Evolutionary conservation across 2,329 filamentous ascomycete genomes (phyloP).

Genomic region (Penicillium expansum): DNA sequence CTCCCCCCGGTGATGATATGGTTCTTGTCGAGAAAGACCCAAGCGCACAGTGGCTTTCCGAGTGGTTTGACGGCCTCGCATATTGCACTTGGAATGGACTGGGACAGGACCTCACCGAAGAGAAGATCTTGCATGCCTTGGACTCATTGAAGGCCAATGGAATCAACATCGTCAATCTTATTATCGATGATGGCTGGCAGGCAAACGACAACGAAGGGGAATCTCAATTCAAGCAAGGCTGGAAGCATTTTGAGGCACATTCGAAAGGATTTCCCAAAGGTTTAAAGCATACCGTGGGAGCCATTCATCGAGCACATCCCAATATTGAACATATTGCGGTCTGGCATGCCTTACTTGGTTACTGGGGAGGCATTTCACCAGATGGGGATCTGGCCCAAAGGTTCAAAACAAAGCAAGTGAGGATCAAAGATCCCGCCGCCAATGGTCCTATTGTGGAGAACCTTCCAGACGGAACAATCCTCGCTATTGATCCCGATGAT

Average conservation of each 20-base stretch:
- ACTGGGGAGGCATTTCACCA: slow-evolving; percentile 86
- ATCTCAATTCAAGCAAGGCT: slow-evolving; percentile 55
- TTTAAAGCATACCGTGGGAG: slow-evolving; percentile 66
- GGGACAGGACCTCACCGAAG: slow-evolving; percentile 75
- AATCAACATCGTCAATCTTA: slow-evolving; percentile 78
- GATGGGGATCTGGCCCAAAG: slow-evolving; percentile 68
- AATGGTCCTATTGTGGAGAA: slow-evolving; percentile 44
- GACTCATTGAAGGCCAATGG: slow-evolving; percentile 66
- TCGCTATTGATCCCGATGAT: slow-evolving; percentile 71
- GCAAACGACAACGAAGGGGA: slow-evolving; percentile 60
- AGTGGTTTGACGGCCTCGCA: slow-evolving; percentile 89
- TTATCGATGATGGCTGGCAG: slow-evolving; percentile 98
- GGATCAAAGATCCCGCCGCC: slow-evolving; percentile 53
- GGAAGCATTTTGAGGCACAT: slow-evolving; percentile 85
- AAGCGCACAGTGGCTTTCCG: slow-evolving; percentile 65
- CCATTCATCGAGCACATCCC: slow-evolving; percentile 67
- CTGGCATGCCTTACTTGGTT: slow-evolving; percentile 86
- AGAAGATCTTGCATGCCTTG: slow-evolving; percentile 74
- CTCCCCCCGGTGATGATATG: slow-evolving; percentile 42
- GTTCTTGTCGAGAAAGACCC: slow-evolving; percentile 43
- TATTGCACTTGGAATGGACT: slow-evolving; percentile 98
- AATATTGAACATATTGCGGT: slow-evolving; percentile 81
- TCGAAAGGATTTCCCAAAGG: slow-evolving; percentile 74
- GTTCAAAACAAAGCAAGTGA: slow-evolving; percentile 69
- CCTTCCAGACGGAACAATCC: slow-evolving; percentile 55